phyloP scores from a whole-genome alignment of 1,284 basidiomycete genomes.

The Amylostereum areolatum region DNA sequence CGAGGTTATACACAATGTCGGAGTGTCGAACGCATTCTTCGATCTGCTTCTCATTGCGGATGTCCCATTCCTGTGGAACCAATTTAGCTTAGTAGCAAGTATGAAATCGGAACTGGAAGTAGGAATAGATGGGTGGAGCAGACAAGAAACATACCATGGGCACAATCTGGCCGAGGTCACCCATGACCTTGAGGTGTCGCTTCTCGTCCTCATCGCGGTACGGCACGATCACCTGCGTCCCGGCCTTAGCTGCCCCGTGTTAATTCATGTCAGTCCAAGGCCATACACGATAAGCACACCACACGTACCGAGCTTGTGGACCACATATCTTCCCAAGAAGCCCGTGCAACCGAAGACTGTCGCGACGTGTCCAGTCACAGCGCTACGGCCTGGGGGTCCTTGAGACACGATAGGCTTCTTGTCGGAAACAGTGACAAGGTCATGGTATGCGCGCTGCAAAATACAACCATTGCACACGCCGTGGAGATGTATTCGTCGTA shows the following conservation, averaged over 20 bases:
- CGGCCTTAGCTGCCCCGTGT: conserved; percentile 64
- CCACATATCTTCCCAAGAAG: conserved; percentile 92
- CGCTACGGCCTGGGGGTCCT: conserved; percentile 82
- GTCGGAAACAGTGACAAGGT: conserved; percentile 55
- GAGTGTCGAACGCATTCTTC: conserved; percentile 94
- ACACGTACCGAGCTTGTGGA: conserved; percentile 80
- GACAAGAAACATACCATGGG: conserved; percentile 63
- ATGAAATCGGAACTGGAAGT: background rate
- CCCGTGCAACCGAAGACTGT: conserved; percentile 98
- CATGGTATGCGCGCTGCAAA: conserved; percentile 65
- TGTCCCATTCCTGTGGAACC: conserved; percentile 81
- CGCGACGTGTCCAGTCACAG: conserved; percentile 83
- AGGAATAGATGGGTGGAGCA: background rate
- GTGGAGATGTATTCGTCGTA: too few species aligned
- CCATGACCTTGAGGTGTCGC: conserved; percentile 87
- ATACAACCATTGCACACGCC: background rate
- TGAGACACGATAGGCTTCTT: conserved; percentile 65
- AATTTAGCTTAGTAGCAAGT: background rate
- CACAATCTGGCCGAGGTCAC: conserved; percentile 96
- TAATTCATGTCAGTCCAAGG: background rate
- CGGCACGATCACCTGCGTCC: conserved; percentile 92
- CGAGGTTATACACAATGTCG: conserved; percentile 94
- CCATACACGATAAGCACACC: background rate
- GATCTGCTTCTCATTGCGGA: conserved; percentile 84
- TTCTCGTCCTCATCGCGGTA: conserved; percentile 97